Conservation (phyloP, 164 flowering plant species). For the Buxus sempervirens region DNA sequence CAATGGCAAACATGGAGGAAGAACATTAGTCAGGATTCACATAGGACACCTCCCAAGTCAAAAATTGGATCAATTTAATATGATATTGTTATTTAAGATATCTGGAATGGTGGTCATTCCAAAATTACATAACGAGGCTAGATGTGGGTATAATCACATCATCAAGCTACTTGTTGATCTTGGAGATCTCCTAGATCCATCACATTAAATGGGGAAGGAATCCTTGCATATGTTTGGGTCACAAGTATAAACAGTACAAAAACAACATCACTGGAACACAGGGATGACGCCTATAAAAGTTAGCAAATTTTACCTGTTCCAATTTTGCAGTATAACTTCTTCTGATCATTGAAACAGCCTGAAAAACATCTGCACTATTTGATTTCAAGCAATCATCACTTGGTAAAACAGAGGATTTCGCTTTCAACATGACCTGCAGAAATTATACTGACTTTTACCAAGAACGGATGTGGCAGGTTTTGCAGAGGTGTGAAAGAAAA, state of each 20-base stretch:
- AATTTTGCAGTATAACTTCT: constrained; percentile 46
- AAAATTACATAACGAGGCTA: background rate
- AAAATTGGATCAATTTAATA: constrained; percentile 1
- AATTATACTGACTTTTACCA: constrained; percentile 7
- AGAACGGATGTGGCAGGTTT: constrained; percentile 6
- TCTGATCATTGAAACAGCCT: constrained; percentile 42
- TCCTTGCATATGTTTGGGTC: background rate
- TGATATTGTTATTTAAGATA: background rate
- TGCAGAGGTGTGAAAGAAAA: background rate
- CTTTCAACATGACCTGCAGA: constrained; percentile 48
- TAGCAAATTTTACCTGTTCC: constrained; percentile 46
- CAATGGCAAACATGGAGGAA: background rate
- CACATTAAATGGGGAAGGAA: background rate
- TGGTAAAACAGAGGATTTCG: constrained; percentile 21
- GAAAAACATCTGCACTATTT: constrained; percentile 34
- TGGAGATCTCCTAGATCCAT: background rate
- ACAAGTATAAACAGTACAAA: background rate
- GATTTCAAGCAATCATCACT: constrained; percentile 27
- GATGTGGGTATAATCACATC: background rate
- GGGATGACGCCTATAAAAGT: background rate
- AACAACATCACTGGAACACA: background rate
- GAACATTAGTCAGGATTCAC: background rate
- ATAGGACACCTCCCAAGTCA: background rate
- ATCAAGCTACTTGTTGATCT: background rate
- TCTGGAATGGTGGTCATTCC: background rate